Conservation (phyloP, 441 rosid genomes). For the Gossypium gossypioides region DNA sequence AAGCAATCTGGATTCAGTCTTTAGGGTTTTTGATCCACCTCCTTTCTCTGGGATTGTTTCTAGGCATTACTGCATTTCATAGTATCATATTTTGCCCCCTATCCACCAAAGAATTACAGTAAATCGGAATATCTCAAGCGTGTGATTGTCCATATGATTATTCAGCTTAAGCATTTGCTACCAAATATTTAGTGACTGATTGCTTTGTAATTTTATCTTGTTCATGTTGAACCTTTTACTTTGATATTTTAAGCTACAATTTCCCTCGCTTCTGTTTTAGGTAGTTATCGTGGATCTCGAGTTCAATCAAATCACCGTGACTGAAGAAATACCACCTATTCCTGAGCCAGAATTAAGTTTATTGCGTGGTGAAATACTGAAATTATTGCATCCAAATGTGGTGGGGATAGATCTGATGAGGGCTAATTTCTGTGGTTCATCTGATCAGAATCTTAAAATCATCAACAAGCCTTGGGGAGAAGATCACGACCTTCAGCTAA, state of each 20-base stretch:
- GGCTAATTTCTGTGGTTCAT: conserved; percentile 40
- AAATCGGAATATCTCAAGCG: neutral
- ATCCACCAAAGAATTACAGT: neutral
- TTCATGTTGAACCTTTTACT: neutral
- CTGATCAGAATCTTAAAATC: conserved; percentile 45
- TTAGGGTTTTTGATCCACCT: neutral
- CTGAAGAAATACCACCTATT: conserved; percentile 92
- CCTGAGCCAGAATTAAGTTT: conserved; percentile 91
- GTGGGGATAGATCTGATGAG: conserved; percentile 83
- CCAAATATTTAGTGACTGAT: neutral
- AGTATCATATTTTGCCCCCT: neutral
- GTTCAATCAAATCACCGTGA: conserved; percentile 65
- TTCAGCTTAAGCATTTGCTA: neutral
- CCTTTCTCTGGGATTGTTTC: neutral
- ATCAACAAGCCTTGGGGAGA: conserved; percentile 90
- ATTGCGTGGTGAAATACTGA: conserved; percentile 66
- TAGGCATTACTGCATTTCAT: neutral
- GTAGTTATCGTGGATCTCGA: conserved; percentile 97
- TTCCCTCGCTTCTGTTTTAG: conserved; percentile 31
- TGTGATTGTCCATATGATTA: neutral
- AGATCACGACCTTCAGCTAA: conserved; percentile 83
- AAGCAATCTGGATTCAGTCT: neutral
- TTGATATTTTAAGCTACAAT: neutral
- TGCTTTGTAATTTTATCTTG: neutral
- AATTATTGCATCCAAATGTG: conserved; percentile 75